phyloP scores from a whole-genome alignment of 1,284 basidiomycete species.

The Puccinia hordei region DNA sequence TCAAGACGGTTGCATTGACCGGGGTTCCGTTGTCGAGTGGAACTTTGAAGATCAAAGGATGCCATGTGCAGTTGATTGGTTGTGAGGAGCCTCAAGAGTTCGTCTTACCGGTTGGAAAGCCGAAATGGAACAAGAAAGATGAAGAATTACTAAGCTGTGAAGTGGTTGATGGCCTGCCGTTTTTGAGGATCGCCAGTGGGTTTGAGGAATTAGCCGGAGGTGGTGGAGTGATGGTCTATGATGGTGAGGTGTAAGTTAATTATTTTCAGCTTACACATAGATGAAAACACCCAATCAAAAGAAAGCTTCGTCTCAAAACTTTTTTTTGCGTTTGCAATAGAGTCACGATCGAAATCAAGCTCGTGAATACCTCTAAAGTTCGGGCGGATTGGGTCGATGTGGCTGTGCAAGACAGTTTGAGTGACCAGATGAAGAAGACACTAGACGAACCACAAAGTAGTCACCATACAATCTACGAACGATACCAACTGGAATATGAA shows the following conservation, averaged over 20 bases:
- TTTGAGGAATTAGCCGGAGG: constrained; percentile 9
- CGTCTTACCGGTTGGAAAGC: constrained; percentile 16
- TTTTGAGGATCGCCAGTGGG: constrained; percentile 12
- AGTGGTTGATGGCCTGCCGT: constrained; percentile 31
- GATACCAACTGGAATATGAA: constrained; percentile 34
- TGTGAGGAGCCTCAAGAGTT: constrained; percentile 15
- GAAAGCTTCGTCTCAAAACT: neutral
- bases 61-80: constrained; percentile 17
- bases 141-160: constrained; percentile 27
- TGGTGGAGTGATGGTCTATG: constrained; percentile 29
- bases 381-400: constrained; percentile 39
- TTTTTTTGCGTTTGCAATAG: constrained; percentile 12
- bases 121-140: constrained; percentile 16
- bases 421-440: constrained; percentile 24
- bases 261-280: neutral
- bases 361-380: constrained; percentile 36
- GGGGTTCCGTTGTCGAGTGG: constrained; percentile 17
- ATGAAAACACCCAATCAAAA: neutral
- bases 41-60: constrained; percentile 28
- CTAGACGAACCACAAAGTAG: constrained; percentile 5
- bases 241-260: constrained; percentile 40
- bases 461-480: neutral
- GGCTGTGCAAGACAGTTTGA: constrained; percentile 25
- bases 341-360: constrained; percentile 28
- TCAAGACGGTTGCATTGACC: constrained; percentile 35